These are phyloP conservation scores for Neurospora intermedia DNA, from an alignment of 495 filamentous ascomycete species.

Conservation along the genomic window DNA sequence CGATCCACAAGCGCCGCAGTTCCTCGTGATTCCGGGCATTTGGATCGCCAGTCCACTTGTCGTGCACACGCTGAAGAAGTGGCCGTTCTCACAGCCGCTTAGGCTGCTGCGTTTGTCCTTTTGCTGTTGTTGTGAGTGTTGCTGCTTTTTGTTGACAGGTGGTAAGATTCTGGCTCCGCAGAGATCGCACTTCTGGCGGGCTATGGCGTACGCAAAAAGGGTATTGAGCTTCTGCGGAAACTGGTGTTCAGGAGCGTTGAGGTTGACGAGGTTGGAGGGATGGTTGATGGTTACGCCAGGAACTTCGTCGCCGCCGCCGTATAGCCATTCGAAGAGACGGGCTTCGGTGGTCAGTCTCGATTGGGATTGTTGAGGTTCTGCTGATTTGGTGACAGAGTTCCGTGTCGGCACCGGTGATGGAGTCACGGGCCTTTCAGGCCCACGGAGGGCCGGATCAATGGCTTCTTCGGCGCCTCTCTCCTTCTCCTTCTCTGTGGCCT, in stretches of 20 bases:
- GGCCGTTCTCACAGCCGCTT: constrained; percentile 17
- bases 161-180: constrained; percentile 19
- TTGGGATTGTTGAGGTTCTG: neutral
- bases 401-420: neutral
- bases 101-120: constrained; percentile 8
- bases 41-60: constrained; percentile 34
- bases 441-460: neutral
- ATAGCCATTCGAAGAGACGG: constrained; percentile 36
- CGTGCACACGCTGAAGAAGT: constrained; percentile 29
- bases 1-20: constrained; percentile 33
- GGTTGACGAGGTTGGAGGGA: neutral
- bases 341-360: constrained; percentile 30
- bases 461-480: neutral
- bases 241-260: neutral
- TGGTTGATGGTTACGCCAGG: constrained; percentile 18
- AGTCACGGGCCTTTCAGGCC: neutral
- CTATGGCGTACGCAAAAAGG: constrained; percentile 19
- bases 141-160: neutral
- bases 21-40: constrained; percentile 29
- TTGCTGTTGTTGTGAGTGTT: neutral
- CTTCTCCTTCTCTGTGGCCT: neutral
- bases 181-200: constrained; percentile 25
- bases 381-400: neutral
- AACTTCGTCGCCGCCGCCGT: constrained; percentile 33
- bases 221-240: constrained; percentile 9